Conservation (phyloP, 495 filamentous ascomycete species). For the Penicillium pulvis region DNA sequence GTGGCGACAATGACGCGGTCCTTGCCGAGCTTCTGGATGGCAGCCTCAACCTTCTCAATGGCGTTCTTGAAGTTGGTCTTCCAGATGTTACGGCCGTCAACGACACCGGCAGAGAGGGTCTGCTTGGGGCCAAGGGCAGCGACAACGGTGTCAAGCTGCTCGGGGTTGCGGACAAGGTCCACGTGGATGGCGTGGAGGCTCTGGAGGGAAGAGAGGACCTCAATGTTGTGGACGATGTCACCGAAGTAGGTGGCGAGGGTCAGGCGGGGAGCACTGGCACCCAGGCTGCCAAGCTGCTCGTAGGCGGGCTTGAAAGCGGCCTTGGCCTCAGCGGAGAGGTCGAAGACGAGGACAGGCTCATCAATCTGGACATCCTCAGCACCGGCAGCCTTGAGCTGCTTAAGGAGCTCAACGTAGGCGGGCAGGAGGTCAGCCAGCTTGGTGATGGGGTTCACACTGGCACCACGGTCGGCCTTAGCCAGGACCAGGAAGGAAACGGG, state of each 20-base stretch:
- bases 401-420: conserved; percentile 86
- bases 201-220: conserved; percentile 70
- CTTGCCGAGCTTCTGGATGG: conserved; percentile 90
- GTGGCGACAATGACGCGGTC: conserved; percentile 95
- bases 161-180: conserved; percentile 94
- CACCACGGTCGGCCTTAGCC: conserved; percentile 94
- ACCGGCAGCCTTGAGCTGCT: conserved; percentile 91
- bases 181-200: conserved; percentile 82
- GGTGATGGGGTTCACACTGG: conserved; percentile 84
- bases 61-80: conserved; percentile 96
- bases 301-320: conserved; percentile 97
- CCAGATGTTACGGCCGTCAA: conserved; percentile 99
- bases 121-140: conserved; percentile 79
- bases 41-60: conserved; percentile 83
- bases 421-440: conserved; percentile 90
- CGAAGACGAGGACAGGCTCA: conserved; percentile 93
- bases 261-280: conserved; percentile 76
- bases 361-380: conserved; percentile 95
- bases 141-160: conserved; percentile 85
- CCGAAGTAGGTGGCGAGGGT: conserved; percentile 96
- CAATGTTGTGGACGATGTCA: conserved; percentile 98
- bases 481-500: conserved; percentile 96
- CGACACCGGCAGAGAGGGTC: conserved; percentile 88
- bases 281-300: conserved; percentile 77
- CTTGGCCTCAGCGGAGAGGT: conserved; percentile 84